Evolutionary conservation across 257 asterid species (phyloP), one percentile per base, ranked within the genome.

Genomic region (Perilla frutescens): DNA sequence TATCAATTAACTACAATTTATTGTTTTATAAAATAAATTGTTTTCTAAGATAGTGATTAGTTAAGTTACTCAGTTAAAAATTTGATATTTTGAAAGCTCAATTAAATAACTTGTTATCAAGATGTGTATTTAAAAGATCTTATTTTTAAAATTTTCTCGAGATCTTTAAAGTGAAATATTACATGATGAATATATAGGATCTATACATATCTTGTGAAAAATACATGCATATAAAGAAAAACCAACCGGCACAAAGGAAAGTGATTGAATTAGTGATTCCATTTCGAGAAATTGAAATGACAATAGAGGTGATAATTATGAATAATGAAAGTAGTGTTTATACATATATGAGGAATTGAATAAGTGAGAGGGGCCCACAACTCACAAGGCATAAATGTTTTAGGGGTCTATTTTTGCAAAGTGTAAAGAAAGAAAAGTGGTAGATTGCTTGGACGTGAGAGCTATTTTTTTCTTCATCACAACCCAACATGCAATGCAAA

Each of bases 401-500:
- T 29, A 71, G 58, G 55, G 76, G 70, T 72, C 70, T 9, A 36
- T 39, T 62, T 54, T 62, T 43, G 62, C 63, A 50, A 26, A 50
- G 71, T 62, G 77, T 37, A 12, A 40, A 43, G 48, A 69, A 48
- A 74, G 7, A 14, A 59, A 57, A 67, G 43, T 50, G 47, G 31
- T 8, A 41, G 43, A 65, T 71, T 70, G 75, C 37, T 62, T 48
- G 77, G 80, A 74, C 77, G 83, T 61, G 77, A 71, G 79, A 34
- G 69, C 20, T 64, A 50, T 64, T 51, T 31, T 65, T 44, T 48
- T n/a, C 49, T 71, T 76, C 62, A 45, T 78, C 60, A 58, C 37
- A 81, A 76, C 56, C 74, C 77, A 74, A 82, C 88, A 84, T 86
- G 91, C 82, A 84, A 84, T 81, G 80, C 79, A 71, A 74, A 71